Base-by-base conservation (phyloP, 805 yeast species). In the Yamadazyma kitorensis region DNA sequence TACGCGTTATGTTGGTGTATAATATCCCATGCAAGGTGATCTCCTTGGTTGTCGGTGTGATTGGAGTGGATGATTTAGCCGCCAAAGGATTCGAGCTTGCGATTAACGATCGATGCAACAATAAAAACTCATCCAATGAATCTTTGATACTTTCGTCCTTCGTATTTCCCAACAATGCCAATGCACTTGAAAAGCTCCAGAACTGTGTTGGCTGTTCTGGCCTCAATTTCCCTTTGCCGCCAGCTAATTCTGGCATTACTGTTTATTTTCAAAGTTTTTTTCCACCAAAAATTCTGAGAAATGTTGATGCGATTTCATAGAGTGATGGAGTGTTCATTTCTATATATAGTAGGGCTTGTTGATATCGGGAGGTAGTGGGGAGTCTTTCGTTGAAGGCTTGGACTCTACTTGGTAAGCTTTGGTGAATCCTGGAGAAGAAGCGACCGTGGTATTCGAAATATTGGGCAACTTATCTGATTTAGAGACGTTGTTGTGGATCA, bases 401-500 rank as follows among this genome's bases (percentile, higher is more conserved):
- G 17, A 11, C 12, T 13, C 24, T 5, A 11, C 17, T 7, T 37
- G 33, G 24, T 59, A 48, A 4, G 37, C 26, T 2, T 45, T 32
- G 2, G 27, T 37, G 37, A 29, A 57, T 29, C 65, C 62, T 5
- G 59, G 59, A 6, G 68, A 45, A 1, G 34, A 49, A 1, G 32
- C 16, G 28, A 70, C 31, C 2, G 75, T 56, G n/a, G 66, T 50
- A 49, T 74, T 74, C 11, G 41, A 48, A 34, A 62, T 61, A 8
- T 34, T 48, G 2, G 77, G 72, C 15, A 51, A 36, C 24, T 46
- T 36, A 3, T 52, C 53, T 12, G 52, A 51, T 7, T 38, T 35
- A 4, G 12, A 11, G 5, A 66, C 61, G 54, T 81, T 70, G 46
- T 94, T 94, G 33, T 66, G 57, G 44, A 88, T 69, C 47, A 91